Conservation (phyloP, 306 rosid genomes). For the Abrus precatorius region DNA sequence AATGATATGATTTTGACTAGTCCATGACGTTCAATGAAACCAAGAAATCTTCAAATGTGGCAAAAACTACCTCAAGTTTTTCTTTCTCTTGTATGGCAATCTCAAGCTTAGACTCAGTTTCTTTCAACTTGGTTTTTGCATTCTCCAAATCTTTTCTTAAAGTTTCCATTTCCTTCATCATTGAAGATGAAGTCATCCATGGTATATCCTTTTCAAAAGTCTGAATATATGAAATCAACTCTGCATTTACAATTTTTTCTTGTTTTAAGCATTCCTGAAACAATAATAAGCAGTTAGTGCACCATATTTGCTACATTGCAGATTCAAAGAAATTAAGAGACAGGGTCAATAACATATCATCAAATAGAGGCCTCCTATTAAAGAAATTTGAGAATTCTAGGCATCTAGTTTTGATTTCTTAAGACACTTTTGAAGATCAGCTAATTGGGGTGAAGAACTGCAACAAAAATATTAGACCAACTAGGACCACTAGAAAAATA, state of each 20-base stretch:
- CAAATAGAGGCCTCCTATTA: conserved; percentile 59
- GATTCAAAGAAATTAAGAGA: conserved; percentile 30
- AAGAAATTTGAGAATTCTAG: conserved; percentile 62
- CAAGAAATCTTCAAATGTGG: conserved; percentile 34
- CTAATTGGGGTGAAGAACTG: conserved; percentile 67
- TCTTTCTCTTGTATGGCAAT: conserved; percentile 86
- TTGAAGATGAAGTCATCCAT: conserved; percentile 68
- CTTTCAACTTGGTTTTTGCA: conserved; percentile 75
- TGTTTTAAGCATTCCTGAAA: conserved; percentile 70
- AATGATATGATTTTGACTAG: conserved; percentile 33
- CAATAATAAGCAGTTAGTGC: conserved; percentile 35
- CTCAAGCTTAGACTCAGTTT: conserved; percentile 85
- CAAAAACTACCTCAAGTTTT: conserved; percentile 78
- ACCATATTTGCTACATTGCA: conserved; percentile 18
- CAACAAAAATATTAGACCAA: conserved; percentile 48
- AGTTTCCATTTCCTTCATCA: conserved; percentile 79
- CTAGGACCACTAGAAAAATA: conserved; percentile 35
- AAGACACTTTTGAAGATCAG: conserved; percentile 72
- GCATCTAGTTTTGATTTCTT: conserved; percentile 61
- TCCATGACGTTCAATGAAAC: conserved; percentile 38
- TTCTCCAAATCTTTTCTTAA: conserved; percentile 87
- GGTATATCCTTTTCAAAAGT: conserved; percentile 75
- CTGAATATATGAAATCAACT: conserved; percentile 68
- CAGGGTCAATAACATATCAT: conserved; percentile 23
- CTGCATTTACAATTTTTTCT: conserved; percentile 66